A percentile compares a stretch with the other conserved stretches of the same genome.
Conservation (phyloP, 2,329 filamentous ascomycete species). For the Xylariaceae sp. region DNA sequence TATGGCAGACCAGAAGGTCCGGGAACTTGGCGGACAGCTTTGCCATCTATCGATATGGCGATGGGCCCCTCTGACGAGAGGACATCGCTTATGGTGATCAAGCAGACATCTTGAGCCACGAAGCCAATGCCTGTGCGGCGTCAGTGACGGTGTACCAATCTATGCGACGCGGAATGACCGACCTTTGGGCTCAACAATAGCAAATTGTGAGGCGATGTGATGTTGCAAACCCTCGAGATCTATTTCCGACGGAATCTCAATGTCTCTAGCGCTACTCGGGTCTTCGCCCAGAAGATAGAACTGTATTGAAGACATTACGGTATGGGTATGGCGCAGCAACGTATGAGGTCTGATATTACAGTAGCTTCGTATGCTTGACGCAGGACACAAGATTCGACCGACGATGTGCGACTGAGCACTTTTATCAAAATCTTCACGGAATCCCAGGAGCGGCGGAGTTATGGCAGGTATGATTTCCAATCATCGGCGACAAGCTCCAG, state of each 20-base stretch:
- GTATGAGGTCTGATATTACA: not conserved
- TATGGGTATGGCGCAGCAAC: not conserved
- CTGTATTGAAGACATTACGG: constrained; percentile 31
- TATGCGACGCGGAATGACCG: constrained; percentile 3
- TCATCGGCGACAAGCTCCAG: no score
- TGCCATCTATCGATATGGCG: constrained; percentile 44
- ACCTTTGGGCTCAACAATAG: constrained; percentile 39
- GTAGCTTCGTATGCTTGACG: no score
- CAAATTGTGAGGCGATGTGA: constrained; percentile 37
- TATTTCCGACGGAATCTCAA: constrained; percentile 31
- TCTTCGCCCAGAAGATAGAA: constrained; percentile 41
- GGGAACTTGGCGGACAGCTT: constrained; percentile 43
- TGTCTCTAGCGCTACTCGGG: constrained; percentile 29
- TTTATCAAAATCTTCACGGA: no score
- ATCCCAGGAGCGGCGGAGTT: no score
- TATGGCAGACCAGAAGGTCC: constrained; percentile 44
- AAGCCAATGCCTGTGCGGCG: constrained; percentile 32
- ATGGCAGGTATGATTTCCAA: no score
- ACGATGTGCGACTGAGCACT: no score
- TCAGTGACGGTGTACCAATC: not conserved
- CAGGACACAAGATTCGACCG: no score
- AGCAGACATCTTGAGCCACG: constrained; percentile 23
- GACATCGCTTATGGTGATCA: constrained; percentile 32
- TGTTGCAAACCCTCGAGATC: constrained; percentile 35
- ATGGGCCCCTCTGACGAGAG: constrained; percentile 29